Percentiles rank a stretch among this genome's conserved stretches.
Evolutionary conservation across 352 stramenopile species (phyloP).

Genomic region (Lagenidium giganteum): DNA sequence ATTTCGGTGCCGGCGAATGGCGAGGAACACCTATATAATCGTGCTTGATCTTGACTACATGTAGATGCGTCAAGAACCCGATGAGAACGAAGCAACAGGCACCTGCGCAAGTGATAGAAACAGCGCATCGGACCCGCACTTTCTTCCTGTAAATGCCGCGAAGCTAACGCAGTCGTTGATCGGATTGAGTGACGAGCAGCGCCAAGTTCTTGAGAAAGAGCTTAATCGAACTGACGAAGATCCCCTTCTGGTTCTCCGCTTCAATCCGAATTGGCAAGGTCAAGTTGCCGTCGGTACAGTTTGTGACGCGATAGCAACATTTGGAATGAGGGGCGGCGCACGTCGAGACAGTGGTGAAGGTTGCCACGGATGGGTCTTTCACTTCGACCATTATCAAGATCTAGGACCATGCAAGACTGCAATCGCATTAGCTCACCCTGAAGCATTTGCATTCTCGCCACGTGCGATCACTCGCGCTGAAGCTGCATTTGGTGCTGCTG

Average conservation of each 20-base stretch:
- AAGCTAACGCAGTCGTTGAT: constrained; percentile 16
- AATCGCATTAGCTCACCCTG: constrained; percentile 6
- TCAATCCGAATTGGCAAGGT: constrained; percentile 16
- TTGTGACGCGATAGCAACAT: constrained; percentile 17
- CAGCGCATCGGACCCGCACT: constrained; percentile 10
- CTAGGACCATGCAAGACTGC: constrained; percentile 9
- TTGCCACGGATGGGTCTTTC: constrained; percentile 16
- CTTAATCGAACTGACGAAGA: constrained; percentile 16
- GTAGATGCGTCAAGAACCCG: too few relatives aligned
- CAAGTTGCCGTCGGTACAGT: constrained; percentile 5
- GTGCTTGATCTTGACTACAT: too few relatives aligned
- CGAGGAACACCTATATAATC: too few relatives aligned
- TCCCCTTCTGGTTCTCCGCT: constrained; percentile 10
- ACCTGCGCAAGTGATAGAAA: constrained; percentile 4
- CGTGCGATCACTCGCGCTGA: constrained; percentile 5
- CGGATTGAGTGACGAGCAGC: constrained; percentile 15
- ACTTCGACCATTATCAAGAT: constrained; percentile 16
- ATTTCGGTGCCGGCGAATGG: too few relatives aligned
- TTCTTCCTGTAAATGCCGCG: constrained; percentile 14
- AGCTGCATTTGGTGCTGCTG: constrained; percentile 6
- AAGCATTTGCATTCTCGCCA: constrained; percentile 16
- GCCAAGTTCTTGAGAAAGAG: constrained; percentile 13
- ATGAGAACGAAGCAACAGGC: too few relatives aligned
- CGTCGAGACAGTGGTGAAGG: constrained; percentile 9
- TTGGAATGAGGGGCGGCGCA: constrained; percentile 9